Evolutionary conservation across 352 stramenopile genomes (phyloP).

Genomic region (Globisporangium nagaii): DNA sequence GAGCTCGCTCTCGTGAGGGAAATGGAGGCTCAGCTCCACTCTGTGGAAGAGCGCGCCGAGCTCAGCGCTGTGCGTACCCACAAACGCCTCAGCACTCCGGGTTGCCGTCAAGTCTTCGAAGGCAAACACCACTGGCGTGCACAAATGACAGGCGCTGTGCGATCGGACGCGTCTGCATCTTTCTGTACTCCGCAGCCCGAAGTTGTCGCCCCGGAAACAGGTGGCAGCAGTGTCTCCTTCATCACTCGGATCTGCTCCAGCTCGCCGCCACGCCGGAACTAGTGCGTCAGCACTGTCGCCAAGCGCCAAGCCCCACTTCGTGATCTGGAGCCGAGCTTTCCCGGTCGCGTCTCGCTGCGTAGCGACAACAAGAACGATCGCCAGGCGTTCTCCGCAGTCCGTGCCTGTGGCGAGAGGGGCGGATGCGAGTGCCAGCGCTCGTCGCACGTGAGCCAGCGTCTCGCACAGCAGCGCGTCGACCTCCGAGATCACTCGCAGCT

Average conservation of each 20-base stretch:
- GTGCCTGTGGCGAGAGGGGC: too few species aligned
- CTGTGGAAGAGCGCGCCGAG: background rate
- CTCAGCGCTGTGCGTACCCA: background rate
- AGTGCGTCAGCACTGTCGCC: background rate
- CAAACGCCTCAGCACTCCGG: background rate
- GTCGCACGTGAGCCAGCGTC: background rate
- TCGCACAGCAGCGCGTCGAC: background rate
- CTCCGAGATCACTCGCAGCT: background rate
- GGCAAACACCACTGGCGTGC: background rate
- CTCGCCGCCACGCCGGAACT: background rate
- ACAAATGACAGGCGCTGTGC: conserved; percentile 5
- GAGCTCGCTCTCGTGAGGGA: conserved; percentile 1
- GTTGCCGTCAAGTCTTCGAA: background rate
- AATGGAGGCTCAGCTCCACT: conserved; percentile 2
- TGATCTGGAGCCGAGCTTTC: background rate
- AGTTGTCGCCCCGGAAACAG: too few species aligned
- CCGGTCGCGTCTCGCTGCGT: background rate
- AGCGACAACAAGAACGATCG: background rate
- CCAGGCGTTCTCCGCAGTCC: too few species aligned
- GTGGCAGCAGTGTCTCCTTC: background rate
- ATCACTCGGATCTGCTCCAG: background rate
- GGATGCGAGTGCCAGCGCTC: background rate
- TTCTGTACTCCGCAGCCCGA: too few species aligned
- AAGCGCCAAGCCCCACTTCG: background rate
- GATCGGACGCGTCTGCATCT: background rate